Base-by-base conservation (phyloP, 2,329 filamentous ascomycete genomes). In the Colletotrichum camelliae region DNA sequence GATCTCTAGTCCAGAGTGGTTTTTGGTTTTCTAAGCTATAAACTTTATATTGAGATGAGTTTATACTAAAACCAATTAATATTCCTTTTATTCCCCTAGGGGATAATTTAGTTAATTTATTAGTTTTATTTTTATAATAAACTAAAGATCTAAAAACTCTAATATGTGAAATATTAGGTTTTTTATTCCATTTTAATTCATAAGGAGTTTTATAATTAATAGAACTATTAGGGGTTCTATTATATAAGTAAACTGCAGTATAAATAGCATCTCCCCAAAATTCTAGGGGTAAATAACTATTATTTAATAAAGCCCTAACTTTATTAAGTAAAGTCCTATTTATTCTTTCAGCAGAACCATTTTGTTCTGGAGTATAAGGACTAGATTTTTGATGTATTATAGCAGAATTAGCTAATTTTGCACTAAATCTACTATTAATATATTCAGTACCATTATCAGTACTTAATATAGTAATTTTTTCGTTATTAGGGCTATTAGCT, bases 111-210 rank as follows among this genome's bases (percentile, higher is more conserved):
- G 15, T 18, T 39, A 18, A 2, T 39, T 39, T 39, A 55, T 15
- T 55, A 55, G 48, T 24, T 24, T 55, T 55, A 55, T 24, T 55
- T 15, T 55, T 55, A 55, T 55, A 55, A 24, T 55, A 55, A 55
- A 55, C 5, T 55, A 55, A 15, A 6, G 13, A 55, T 15, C 7
- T 55, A 55, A 24, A n/a, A 55, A 55, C 48, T 2, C 0, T 24
- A 12, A 15, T 7, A 3, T 24, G 3, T 24, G 2, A 55, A 7
- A 55, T 12, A 55, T 55, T 24, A 55, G 5, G n/a, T 24, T 55
- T 24, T 55, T 24, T 55, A 55, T 24, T 55, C 2, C 24, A 24
- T 24, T 55, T 55, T 15, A 55, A 1, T 15, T 55, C 4, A 55
- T 55, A 55, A 10, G 6, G 48, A 1, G 48, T n/a, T 55, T 55